These are phyloP conservation scores for Lasiosphaeriaceae sp. DNA, from an alignment of 495 filamentous ascomycete genomes.

Conservation along the genomic window DNA sequence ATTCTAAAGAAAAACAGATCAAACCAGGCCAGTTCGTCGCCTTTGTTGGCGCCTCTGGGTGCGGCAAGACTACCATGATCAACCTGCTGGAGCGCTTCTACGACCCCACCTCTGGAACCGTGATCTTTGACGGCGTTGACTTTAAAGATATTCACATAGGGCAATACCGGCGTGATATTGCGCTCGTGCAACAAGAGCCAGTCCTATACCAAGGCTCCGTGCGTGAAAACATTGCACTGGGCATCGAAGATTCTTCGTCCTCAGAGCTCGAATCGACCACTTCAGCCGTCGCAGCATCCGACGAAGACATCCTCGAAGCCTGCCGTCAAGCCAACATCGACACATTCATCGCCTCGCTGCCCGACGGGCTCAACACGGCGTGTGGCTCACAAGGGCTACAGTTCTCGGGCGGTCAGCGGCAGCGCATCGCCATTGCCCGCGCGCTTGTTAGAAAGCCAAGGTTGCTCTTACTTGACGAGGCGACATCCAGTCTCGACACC, in stretches of 20 bases:
- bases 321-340: constrained; percentile 57
- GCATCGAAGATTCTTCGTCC: constrained; percentile 23
- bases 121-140: constrained; percentile 44
- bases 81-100: constrained; percentile 62
- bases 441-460: constrained; percentile 67
- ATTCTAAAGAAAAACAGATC: constrained; percentile 45
- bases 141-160: constrained; percentile 32
- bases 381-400: constrained; percentile 58
- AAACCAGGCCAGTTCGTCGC: constrained; percentile 64
- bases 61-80: constrained; percentile 34
- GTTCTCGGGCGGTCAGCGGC: constrained; percentile 73
- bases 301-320: constrained; percentile 50
- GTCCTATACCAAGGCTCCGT: constrained; percentile 53
- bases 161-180: constrained; percentile 39
- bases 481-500: constrained; percentile 70
- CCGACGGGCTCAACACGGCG: constrained; percentile 53
- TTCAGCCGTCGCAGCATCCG: constrained; percentile 17
- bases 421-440: constrained; percentile 70
- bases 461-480: constrained; percentile 73
- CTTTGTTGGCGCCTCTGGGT: constrained; percentile 52
- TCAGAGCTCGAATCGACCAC: background rate
- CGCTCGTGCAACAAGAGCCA: constrained; percentile 26
- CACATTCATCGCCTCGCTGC: constrained; percentile 57
- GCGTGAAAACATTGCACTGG: constrained; percentile 54
- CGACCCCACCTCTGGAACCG: constrained; percentile 48